Conservation (phyloP, 2,329 filamentous ascomycete species). For the Penicillium brasilianum region DNA sequence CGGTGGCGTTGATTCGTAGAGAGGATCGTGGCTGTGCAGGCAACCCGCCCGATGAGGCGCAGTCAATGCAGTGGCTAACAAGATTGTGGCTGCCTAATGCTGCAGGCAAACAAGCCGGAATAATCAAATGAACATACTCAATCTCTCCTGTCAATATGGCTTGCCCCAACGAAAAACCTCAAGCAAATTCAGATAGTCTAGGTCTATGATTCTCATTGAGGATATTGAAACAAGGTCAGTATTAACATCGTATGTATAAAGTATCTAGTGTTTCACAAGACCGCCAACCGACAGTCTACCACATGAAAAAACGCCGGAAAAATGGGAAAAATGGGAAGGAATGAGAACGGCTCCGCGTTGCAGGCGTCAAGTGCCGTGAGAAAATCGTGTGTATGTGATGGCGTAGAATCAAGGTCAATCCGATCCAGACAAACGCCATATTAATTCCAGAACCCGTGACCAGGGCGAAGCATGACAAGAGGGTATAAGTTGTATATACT, state of each 20-base stretch:
- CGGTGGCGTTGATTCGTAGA: background rate
- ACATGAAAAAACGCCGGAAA: background rate
- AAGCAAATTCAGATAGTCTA: no score
- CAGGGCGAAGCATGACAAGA: background rate
- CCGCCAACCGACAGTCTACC: background rate
- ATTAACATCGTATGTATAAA: background rate
- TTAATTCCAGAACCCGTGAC: background rate
- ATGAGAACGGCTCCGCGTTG: background rate
- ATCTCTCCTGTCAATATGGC: no score
- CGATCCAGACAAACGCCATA: background rate
- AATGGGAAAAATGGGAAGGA: background rate
- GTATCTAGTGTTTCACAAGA: conserved; percentile 2
- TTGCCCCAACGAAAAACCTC: no score
- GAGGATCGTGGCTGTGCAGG: background rate
- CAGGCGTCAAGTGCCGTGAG: background rate
- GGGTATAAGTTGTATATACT: conserved; percentile 11
- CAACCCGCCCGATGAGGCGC: background rate
- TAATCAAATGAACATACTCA: no score
- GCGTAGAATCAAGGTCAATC: background rate
- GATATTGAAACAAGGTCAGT: background rate
- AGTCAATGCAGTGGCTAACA: background rate
- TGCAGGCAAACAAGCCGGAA: no score
- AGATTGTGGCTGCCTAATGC: background rate
- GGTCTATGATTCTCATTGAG: background rate
- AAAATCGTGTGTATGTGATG: background rate